phyloP scores from a whole-genome alignment of 1,284 basidiomycete genomes.

The Cryptococcus sp. region DNA sequence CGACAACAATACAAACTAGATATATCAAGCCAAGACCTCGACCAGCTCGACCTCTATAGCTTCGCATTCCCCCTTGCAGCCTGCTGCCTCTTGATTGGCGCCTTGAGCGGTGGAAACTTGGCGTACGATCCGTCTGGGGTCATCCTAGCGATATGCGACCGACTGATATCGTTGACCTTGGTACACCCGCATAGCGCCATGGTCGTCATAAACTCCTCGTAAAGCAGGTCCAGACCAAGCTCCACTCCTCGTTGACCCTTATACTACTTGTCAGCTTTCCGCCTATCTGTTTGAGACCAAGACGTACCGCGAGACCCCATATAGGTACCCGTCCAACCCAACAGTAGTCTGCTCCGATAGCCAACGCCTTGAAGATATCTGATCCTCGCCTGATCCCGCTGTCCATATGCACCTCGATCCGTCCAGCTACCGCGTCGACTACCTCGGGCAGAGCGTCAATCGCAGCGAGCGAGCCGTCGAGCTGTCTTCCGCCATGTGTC shows the following conservation, averaged over 20 bases:
- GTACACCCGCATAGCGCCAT: slow-evolving; percentile 19
- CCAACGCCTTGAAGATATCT: slow-evolving; percentile 36
- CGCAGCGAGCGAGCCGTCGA: slow-evolving; percentile 27
- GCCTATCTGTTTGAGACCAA: neutral
- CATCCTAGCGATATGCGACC: slow-evolving; percentile 11
- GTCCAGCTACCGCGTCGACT: slow-evolving; percentile 21
- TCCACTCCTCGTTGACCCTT: slow-evolving; percentile 16
- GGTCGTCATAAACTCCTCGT: slow-evolving; percentile 19
- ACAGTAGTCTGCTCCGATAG: slow-evolving; percentile 30
- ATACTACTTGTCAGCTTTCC: slow-evolving; percentile 5
- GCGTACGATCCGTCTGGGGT: neutral
- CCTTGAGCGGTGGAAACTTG: neutral
- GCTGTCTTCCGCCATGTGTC: slow-evolving; percentile 18
- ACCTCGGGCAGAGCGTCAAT: slow-evolving; percentile 26
- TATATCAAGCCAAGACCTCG: too few species aligned
- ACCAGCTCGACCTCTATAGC: too few species aligned
- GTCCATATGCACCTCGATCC: slow-evolving; percentile 33
- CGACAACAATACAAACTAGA: too few species aligned
- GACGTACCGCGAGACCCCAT: slow-evolving; percentile 21
- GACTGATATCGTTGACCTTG: slow-evolving; percentile 14
- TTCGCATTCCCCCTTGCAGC: too few species aligned
- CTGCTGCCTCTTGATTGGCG: too few species aligned
- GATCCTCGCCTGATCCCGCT: slow-evolving; percentile 31
- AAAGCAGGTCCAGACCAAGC: slow-evolving; percentile 13
- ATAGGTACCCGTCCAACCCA: slow-evolving; percentile 23